Conservation (phyloP, 169 alveolate species). For the Eimeria sp. region DNA sequence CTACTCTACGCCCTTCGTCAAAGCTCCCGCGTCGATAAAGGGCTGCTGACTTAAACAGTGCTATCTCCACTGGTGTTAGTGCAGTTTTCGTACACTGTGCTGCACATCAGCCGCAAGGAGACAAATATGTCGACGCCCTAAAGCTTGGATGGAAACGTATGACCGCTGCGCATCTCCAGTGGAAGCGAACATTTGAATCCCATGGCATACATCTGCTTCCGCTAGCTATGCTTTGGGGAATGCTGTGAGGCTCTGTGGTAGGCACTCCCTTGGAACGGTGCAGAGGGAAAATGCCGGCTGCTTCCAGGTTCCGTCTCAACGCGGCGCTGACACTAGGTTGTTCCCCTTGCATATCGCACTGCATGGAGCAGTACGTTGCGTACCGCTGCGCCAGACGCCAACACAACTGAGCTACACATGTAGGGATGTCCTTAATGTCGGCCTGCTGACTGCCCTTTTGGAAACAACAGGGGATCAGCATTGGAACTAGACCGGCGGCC, state of each 20-base stretch:
- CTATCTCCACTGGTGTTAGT: conserved; percentile 7
- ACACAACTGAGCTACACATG: background rate
- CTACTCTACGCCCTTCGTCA: conserved; percentile 51
- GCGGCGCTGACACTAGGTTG: background rate
- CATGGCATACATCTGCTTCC: conserved; percentile 4
- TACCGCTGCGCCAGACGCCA: conserved; percentile 27
- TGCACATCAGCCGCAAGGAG: background rate
- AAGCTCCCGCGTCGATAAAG: conserved; percentile 43
- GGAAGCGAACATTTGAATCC: background rate
- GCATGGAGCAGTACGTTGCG: conserved; percentile 17
- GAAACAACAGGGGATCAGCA: background rate
- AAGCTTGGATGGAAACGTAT: background rate
- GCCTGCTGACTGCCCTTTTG: background rate
- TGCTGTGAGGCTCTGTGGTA: background rate
- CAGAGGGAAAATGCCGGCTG: background rate
- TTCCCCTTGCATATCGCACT: background rate
- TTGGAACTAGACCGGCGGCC: background rate
- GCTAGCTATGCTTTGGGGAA: background rate
- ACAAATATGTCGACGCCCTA: background rate
- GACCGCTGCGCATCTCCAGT: background rate
- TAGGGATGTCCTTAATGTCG: background rate
- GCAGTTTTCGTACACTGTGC: background rate
- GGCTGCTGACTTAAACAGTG: conserved; percentile 46
- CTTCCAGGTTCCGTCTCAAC: background rate
- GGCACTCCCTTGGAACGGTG: background rate